Percentiles rank a stretch among this genome's conserved stretches.
Evolutionary conservation across 805 yeast genomes (phyloP).

Genomic region (Wickerhamomyces strasburgensis): DNA sequence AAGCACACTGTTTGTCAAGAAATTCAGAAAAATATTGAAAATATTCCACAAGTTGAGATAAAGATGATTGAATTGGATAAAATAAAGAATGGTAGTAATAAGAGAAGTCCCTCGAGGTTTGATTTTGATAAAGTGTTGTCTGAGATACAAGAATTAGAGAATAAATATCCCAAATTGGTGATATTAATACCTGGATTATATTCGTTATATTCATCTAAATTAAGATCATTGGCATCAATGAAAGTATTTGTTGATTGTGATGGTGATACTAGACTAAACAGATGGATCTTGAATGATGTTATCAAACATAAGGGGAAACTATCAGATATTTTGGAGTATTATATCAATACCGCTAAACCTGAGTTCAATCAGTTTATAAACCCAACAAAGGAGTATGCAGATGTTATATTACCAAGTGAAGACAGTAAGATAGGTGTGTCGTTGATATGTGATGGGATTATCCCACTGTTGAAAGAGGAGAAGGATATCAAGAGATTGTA

Average conservation of each 20-base stretch:
- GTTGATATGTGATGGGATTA: slow-evolving; percentile 61
- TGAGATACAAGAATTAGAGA: slow-evolving; percentile 8
- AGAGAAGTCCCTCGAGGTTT: slow-evolving; percentile 13
- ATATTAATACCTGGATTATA: slow-evolving; percentile 71
- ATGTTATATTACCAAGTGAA: slow-evolving; percentile 69
- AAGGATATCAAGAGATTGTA: slow-evolving; percentile 6
- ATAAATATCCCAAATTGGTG: slow-evolving; percentile 26
- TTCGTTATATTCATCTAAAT: slow-evolving; percentile 59
- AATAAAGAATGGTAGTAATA: too few relatives aligned
- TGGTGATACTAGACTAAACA: slow-evolving; percentile 76
- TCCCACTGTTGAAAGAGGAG: slow-evolving; percentile 29
- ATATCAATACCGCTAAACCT: slow-evolving; percentile 52
- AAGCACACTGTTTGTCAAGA: slow-evolving; percentile 29
- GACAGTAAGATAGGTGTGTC: slow-evolving; percentile 53
- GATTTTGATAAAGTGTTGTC: slow-evolving; percentile 29
- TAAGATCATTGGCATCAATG: slow-evolving; percentile 54
- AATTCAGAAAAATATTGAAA: slow-evolving; percentile 30
- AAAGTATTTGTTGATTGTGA: slow-evolving; percentile 80
- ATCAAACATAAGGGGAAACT: slow-evolving; percentile 21
- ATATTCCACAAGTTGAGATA: slow-evolving; percentile 22
- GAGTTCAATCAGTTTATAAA: slow-evolving; percentile 64
- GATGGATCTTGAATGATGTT: slow-evolving; percentile 52
- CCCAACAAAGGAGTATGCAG: slow-evolving; percentile 70
- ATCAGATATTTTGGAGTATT: slow-evolving; percentile 33
- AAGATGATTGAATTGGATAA: slow-evolving; percentile 40